Evolutionary conservation across 2,329 filamentous ascomycete species (phyloP).

Genomic region (Fusarium mangiferae): DNA sequence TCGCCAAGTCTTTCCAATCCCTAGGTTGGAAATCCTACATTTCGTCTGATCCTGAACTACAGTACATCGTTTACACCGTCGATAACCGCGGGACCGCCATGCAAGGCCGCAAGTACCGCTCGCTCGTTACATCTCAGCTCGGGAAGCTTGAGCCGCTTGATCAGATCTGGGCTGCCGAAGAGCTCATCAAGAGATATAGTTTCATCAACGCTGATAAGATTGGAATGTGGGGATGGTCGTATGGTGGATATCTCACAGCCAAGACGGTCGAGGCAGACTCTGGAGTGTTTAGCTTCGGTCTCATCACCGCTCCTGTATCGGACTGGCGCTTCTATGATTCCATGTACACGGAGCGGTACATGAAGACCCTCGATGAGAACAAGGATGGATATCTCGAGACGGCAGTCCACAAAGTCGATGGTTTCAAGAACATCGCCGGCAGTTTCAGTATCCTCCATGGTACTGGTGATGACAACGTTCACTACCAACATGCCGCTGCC

Average conservation of each 20-base stretch:
- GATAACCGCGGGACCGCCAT: conserved; percentile 75
- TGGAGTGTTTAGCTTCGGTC: conserved; percentile 68
- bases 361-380: conserved; percentile 71
- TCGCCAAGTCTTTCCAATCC: conserved; percentile 64
- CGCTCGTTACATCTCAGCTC: conserved; percentile 66
- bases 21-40: conserved; percentile 72
- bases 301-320: conserved; percentile 73
- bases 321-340: conserved; percentile 79
- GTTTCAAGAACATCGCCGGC: conserved; percentile 71
- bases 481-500: conserved; percentile 74
- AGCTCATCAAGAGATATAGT: conserved; percentile 59
- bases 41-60: conserved; percentile 72
- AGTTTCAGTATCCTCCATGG: conserved; percentile 73
- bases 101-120: conserved; percentile 71
- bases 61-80: conserved; percentile 74
- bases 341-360: conserved; percentile 78
- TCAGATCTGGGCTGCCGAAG: conserved; percentile 73
- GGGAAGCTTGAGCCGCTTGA: conserved; percentile 72
- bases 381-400: conserved; percentile 68
- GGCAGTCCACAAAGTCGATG: conserved; percentile 65
- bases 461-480: conserved; percentile 76
- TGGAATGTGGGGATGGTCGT: conserved; percentile 76
- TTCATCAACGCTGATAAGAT: conserved; percentile 70
- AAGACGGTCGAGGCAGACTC: conserved; percentile 73
- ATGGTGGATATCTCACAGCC: conserved; percentile 72